Evolutionary conservation across 345 rosid species (phyloP).

Genomic region (Excoecaria cochinchinensis): DNA sequence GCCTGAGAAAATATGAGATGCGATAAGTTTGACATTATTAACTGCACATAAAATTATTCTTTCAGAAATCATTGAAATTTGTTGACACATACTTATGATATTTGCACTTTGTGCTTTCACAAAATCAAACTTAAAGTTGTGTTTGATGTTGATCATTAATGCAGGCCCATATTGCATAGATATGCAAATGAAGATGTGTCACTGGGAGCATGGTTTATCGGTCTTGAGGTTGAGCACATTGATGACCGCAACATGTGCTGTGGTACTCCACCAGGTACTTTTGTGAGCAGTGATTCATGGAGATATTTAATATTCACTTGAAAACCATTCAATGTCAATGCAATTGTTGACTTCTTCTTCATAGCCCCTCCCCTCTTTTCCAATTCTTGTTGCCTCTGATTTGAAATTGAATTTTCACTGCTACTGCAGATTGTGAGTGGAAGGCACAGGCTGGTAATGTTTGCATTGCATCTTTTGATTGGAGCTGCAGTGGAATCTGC

Average conservation of each 20-base stretch:
- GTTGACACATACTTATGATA: neutral
- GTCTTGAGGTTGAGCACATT: conserved; percentile 94
- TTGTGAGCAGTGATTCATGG: neutral
- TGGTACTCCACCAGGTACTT: conserved; percentile 92
- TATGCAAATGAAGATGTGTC: conserved; percentile 96
- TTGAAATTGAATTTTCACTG: neutral
- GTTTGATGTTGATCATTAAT: conserved; percentile 22
- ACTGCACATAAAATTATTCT: neutral
- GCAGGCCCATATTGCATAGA: conserved; percentile 87
- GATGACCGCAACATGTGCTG: conserved; percentile 90
- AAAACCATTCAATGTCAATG: neutral
- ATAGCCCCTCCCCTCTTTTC: neutral
- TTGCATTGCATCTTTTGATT: conserved; percentile 90
- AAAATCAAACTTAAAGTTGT: conserved; percentile 7
- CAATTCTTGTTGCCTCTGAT: neutral
- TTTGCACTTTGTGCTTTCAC: conserved; percentile 1
- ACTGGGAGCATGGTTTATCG: conserved; percentile 93
- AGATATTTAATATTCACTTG: neutral
- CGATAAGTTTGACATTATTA: neutral
- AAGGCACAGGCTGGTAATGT: conserved; percentile 90
- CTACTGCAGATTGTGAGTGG: conserved; percentile 82
- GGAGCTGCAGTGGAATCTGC: conserved; percentile 99
- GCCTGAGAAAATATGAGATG: neutral
- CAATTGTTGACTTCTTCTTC: neutral
- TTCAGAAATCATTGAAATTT: neutral